A percentile compares a stretch with the other conserved stretches of the same genome.
Conservation (phyloP, 148 eudicot genomes). For the Rhododendron williamsianum region DNA sequence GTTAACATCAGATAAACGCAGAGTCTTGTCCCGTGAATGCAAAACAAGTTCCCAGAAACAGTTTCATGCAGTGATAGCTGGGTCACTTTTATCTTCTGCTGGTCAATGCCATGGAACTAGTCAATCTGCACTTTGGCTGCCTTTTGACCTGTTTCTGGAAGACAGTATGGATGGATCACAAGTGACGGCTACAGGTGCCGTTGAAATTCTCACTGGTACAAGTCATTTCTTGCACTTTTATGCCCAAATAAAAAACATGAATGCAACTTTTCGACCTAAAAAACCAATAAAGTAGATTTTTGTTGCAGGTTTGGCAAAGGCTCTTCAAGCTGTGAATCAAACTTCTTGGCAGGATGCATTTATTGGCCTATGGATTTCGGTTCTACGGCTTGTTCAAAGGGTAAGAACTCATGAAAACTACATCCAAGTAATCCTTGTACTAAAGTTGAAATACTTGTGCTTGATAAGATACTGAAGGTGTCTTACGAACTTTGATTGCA, state of each 20-base stretch:
- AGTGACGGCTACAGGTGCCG: conserved; percentile 68
- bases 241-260: background rate
- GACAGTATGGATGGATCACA: conserved; percentile 83
- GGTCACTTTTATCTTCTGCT: conserved; percentile 55
- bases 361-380: conserved; percentile 81
- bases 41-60: conserved; percentile 56
- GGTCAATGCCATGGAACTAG: conserved; percentile 55
- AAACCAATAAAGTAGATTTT: background rate
- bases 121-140: conserved; percentile 75
- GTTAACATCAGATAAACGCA: conserved; percentile 55
- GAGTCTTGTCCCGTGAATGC: conserved; percentile 45
- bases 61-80: conserved; percentile 71
- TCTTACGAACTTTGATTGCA: background rate
- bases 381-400: conserved; percentile 90
- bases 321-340: conserved; percentile 74
- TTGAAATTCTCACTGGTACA: conserved; percentile 77
- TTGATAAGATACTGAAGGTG: background rate
- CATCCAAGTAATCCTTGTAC: background rate
- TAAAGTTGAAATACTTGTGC: background rate
- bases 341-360: conserved; percentile 87
- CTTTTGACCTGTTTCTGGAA: conserved; percentile 84
- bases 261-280: background rate
- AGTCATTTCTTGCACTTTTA: background rate
- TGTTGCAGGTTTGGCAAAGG: conserved; percentile 60
- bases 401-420: conserved; percentile 28